Evolutionary conservation across 1,139 yeast species (phyloP), one percentile per base, ranked within the genome.

Genomic region (Scheffersomyces lignicola): DNA sequence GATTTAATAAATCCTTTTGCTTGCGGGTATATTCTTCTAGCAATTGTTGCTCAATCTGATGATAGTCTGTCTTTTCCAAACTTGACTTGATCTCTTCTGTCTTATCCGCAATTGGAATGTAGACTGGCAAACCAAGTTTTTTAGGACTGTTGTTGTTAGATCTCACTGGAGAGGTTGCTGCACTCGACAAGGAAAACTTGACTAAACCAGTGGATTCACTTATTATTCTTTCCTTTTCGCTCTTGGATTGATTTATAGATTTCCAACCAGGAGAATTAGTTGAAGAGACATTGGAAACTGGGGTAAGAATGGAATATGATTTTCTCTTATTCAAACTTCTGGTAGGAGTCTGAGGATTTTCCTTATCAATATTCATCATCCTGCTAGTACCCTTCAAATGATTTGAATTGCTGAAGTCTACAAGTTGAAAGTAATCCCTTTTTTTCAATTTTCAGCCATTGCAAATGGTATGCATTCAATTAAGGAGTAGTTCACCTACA

Each of bases 1-100:
- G 49, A 11, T 52, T 52, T 9, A 46, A 39, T 22, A 64, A 44
- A 35, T 54, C 50, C 15, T 47, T 48, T 36, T 60, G 64, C 36
- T 62, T 62, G 6, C 29, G 25, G 6, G 47, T 32, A 35, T 49
- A 52, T 18, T 42, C 36, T 7, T 39, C 37, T 24, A 51, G 29
- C 18, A 54, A 30, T 5, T 32, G 34, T 28, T 45, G 48, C 17
- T 39, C 26, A 3, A 24, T 18, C 32, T 41, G 37, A 24, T 30
- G 26, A 17, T 39, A 26, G 11, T 26, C 12, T 4, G 28, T 4
- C 13, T 21, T 13, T 25, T 7, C 13, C 24, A 9, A 12, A n/a
- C 17, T 27, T 15, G 14, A 3, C 16, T 16, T 28, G 34, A 11
- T 29, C 18, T 24, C n/a, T n/a, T n/a, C n/a, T 26, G 33, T 7